Evolutionary conservation across 352 stramenopile species (phyloP).

Genomic region (Pythium angustatum): DNA sequence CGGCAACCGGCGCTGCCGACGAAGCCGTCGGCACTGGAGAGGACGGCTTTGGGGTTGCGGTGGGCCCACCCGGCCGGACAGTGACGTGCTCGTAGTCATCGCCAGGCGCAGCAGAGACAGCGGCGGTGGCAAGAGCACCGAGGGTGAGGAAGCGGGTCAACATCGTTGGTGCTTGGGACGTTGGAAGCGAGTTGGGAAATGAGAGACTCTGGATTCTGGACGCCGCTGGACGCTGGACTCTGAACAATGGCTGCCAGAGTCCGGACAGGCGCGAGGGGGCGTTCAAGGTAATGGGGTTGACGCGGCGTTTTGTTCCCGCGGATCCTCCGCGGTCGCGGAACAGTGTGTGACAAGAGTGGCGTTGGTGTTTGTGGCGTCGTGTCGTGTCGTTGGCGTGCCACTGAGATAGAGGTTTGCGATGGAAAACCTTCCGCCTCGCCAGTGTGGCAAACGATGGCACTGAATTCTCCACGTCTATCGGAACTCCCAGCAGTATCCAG

Average conservation of each 20-base stretch:
- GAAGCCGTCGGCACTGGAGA: neutral
- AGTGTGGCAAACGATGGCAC: neutral
- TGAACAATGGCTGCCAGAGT: neutral
- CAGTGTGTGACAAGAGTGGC: neutral
- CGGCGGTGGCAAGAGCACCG: neutral
- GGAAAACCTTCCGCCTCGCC: neutral
- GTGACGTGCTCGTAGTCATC: neutral
- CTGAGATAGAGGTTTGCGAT: neutral
- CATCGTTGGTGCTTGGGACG: neutral
- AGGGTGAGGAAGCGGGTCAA: neutral
- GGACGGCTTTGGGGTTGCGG: neutral
- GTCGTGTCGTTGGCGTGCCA: neutral
- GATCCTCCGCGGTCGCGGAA: neutral
- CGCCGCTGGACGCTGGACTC: too few species aligned
- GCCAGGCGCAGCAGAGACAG: neutral
- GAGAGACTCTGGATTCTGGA: neutral
- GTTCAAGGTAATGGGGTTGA: too few species aligned
- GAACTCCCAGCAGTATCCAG: too few species aligned
- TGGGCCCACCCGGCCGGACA: neutral
- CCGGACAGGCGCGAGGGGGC: neutral
- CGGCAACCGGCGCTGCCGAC: neutral
- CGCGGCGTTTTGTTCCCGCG: neutral
- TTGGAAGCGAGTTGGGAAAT: slow-evolving; percentile 2
- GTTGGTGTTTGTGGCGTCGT: neutral
- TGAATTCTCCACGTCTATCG: too few species aligned